Evolutionary conservation across 1,284 basidiomycete species (phyloP).

Genomic region (Ustilago trichophora): DNA sequence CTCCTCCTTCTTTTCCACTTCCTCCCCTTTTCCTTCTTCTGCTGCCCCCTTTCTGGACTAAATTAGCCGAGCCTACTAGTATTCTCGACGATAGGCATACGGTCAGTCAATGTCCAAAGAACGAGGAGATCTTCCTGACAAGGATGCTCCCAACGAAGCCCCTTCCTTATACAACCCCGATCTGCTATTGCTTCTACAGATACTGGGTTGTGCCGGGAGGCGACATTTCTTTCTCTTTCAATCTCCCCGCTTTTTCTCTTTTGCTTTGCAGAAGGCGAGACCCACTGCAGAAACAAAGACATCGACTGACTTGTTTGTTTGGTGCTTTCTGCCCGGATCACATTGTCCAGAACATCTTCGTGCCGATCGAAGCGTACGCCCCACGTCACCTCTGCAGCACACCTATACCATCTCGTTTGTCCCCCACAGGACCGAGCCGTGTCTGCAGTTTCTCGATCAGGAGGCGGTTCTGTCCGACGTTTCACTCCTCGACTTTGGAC

Average conservation of each 20-base stretch:
- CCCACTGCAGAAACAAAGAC: neutral
- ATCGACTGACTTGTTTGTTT: conserved; percentile 1
- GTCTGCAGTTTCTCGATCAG: conserved; percentile 55
- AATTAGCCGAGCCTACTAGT: conserved; percentile 55
- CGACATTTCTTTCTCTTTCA: conserved; percentile 27
- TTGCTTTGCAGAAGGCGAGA: no score
- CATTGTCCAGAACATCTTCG: conserved; percentile 78
- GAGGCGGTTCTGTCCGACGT: conserved; percentile 36
- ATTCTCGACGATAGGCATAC: conserved; percentile 45
- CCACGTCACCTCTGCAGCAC: conserved; percentile 70
- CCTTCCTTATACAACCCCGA: conserved; percentile 51
- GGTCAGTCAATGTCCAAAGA: conserved; percentile 62
- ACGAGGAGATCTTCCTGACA: conserved; percentile 52
- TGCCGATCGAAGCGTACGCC: conserved; percentile 61
- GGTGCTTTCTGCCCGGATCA: neutral
- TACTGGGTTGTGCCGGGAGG: conserved; percentile 50
- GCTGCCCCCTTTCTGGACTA: conserved; percentile 24
- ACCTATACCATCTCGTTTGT: conserved; percentile 89
- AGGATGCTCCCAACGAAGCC: conserved; percentile 52
- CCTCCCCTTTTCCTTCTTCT: neutral
- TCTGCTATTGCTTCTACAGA: conserved; percentile 43
- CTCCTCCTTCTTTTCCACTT: neutral
- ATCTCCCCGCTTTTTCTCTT: neutral
- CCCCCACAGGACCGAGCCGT: conserved; percentile 85
- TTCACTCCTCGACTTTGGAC: conserved; percentile 75